Base-by-base conservation (phyloP, 108 stramenopile genomes). In the Pseudonitzschia pungens region DNA sequence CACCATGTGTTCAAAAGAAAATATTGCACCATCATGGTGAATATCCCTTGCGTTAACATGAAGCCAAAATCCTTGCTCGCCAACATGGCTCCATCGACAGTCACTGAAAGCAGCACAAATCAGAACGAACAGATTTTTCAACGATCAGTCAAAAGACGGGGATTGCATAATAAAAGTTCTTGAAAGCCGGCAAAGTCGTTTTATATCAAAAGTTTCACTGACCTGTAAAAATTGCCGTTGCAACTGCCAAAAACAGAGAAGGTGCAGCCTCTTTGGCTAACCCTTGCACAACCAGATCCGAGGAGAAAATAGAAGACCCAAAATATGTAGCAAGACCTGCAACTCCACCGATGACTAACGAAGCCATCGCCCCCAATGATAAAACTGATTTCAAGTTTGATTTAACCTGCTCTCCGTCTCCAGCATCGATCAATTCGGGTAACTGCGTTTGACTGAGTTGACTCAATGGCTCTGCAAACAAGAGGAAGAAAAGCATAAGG, bases 1-100 rank as follows among this genome's bases (percentile, higher is more conserved):
- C 82, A 84, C 65, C 83, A 76, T 33, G 54, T 55, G 21, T 64
- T 65, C 43, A 92, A 76, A 27, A 90, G 51, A 24, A 70, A 71
- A 8, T 85, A 32, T 68, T 92, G 92, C 15, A 86, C 22, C 26
- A 84, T 33, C 68, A 87, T 87, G 12, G 84, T 86, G 16, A 73
- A 18, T 42, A 87, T 24, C 5, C 89, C 92, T 24, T 73, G 67
- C 14, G 69, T 33, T 11, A 92, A 71, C 87, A 92, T 89, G 70
- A 89, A 92, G 9, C 86, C 82, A 73, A 92, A 92, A 69, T 92
- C 92, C 18, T 84, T 78, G 44, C 87, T 88, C 32, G 89, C 92
- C 72, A 92, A 76, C 87, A 89, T 84, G 16, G 86, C 84, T 28
- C 92, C 89, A 77, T 92, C 92, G 9, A 89, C 83, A 18, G 89